Conservation (phyloP, 306 rosid genomes). For the Echinosophora koreensis region DNA sequence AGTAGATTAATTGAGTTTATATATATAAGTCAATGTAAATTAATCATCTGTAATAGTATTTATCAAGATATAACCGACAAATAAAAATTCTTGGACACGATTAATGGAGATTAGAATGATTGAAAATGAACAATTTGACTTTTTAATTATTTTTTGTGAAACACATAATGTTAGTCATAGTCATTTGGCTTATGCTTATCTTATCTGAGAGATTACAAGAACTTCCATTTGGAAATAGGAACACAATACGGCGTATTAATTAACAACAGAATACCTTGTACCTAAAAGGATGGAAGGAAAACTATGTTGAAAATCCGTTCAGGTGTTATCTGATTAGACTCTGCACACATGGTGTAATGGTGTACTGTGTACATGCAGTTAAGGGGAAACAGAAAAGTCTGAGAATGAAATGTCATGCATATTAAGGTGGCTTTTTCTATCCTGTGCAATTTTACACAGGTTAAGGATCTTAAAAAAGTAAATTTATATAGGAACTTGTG, state of each 20-base stretch:
- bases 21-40: background rate
- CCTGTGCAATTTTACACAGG: too few relatives aligned
- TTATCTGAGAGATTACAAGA: background rate
- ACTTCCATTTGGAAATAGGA: conserved; percentile 25
- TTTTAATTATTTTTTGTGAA: background rate
- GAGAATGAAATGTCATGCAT: conserved; percentile 38
- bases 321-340: conserved; percentile 48
- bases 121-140: conserved; percentile 11
- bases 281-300: background rate
- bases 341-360: conserved; percentile 31
- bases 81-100: background rate
- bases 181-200: background rate
- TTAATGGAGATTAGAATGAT: background rate
- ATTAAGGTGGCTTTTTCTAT: too few relatives aligned
- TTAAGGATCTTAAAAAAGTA: too few relatives aligned
- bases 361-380: conserved; percentile 20
- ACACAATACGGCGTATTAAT: background rate
- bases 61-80: background rate
- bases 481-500: too few relatives aligned
- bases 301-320: conserved; percentile 1
- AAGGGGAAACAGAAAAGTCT: conserved; percentile 24
- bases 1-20: conserved; percentile 23
- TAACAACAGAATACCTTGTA: background rate
- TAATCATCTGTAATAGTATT: background rate
- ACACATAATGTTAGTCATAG: background rate